A percentile compares a stretch with the other conserved stretches of the same genome.
Conservation (phyloP, 1,284 basidiomycete genomes). For the Cutaneotrichosporon spelunceum region DNA sequence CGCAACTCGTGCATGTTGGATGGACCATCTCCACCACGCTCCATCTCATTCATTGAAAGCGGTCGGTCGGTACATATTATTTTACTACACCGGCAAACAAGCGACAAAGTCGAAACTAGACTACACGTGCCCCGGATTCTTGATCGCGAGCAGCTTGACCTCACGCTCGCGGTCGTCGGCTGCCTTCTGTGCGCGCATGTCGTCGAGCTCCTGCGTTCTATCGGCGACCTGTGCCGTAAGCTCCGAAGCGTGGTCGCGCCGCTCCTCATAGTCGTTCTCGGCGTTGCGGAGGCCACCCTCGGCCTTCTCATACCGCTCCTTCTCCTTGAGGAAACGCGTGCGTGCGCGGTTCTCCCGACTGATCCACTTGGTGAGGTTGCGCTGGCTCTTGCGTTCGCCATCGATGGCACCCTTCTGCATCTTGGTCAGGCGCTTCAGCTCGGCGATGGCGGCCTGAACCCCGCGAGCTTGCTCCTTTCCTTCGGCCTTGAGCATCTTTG, state of each 20-base stretch:
- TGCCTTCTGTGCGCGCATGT: conserved; percentile 52
- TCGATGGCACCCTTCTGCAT: conserved; percentile 48
- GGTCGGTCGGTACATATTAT: not conserved
- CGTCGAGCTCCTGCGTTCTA: conserved; percentile 52
- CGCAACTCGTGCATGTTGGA: not conserved
- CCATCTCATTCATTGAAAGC: not conserved
- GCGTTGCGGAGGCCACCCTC: conserved; percentile 48
- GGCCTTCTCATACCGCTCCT: conserved; percentile 50
- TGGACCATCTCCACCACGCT: not conserved
- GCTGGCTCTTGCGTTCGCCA: conserved; percentile 51
- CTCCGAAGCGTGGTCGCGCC: conserved; percentile 46
- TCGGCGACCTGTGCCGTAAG: conserved; percentile 47
- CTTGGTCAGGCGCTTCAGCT: conserved; percentile 47
- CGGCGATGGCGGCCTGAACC: conserved; percentile 48
- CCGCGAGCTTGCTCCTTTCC: conserved; percentile 46
- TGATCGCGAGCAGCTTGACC: conserved; percentile 50
- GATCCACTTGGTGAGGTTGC: conserved; percentile 49
- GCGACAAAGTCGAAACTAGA: not conserved
- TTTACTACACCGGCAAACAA: not conserved
- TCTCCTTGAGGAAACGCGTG: conserved; percentile 51
- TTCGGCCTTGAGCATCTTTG: conserved; percentile 52
- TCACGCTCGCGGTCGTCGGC: conserved; percentile 54
- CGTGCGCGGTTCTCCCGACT: conserved; percentile 51
- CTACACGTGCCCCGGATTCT: conserved; percentile 50
- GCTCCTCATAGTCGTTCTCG: conserved; percentile 51